Conservation (phyloP, 345 rosid species). For the Capsella bursapastoris region DNA sequence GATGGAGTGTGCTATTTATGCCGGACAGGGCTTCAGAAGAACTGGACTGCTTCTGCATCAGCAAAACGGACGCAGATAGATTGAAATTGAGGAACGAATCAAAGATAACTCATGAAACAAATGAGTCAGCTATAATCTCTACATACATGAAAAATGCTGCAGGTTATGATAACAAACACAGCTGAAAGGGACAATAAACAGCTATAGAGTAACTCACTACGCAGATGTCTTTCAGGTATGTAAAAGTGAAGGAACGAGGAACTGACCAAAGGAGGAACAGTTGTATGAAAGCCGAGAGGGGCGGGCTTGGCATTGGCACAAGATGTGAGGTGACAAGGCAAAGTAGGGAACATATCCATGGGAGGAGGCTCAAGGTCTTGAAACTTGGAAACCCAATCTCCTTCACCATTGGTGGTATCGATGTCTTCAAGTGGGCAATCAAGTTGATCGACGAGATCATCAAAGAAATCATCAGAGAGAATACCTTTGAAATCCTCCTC, state of each 20-base stretch:
- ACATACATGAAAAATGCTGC: background rate
- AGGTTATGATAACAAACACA: background rate
- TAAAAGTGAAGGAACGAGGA: background rate
- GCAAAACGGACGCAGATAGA: constrained; percentile 32
- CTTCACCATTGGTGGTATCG: constrained; percentile 49
- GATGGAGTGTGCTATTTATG: constrained; percentile 34
- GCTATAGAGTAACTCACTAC: background rate
- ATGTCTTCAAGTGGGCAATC: constrained; percentile 69
- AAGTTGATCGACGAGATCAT: constrained; percentile 55
- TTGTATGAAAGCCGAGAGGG: constrained; percentile 34
- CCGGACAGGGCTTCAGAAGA: constrained; percentile 50
- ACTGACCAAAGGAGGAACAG: constrained; percentile 50
- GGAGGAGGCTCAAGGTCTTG: constrained; percentile 73
- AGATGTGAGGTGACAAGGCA: constrained; percentile 45
- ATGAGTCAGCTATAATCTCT: background rate
- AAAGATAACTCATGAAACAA: background rate
- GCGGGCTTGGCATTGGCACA: constrained; percentile 30
- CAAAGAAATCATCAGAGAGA: constrained; percentile 64
- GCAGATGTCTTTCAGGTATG: background rate
- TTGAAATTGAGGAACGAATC: background rate
- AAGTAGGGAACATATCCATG: constrained; percentile 49
- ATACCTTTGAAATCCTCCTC: constrained; percentile 59
- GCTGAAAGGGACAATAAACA: no score
- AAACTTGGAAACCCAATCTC: constrained; percentile 68
- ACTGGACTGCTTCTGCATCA: constrained; percentile 47